phyloP scores from a whole-genome alignment of 2,329 filamentous ascomycete genomes.

The Grosmannia serpens region DNA sequence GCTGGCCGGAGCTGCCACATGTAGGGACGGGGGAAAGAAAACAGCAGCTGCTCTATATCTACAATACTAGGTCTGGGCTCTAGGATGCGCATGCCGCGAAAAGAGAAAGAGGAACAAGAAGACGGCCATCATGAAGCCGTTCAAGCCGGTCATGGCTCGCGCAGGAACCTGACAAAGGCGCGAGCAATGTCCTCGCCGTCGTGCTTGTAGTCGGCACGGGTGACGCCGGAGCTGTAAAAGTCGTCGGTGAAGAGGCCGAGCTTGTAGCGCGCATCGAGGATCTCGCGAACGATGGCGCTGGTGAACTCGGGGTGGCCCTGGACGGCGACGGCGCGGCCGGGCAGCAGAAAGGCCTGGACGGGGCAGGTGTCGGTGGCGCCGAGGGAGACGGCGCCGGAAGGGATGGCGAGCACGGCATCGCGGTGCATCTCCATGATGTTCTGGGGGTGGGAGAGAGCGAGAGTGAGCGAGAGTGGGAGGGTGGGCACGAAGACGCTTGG shows the following conservation, averaged over 20 bases:
- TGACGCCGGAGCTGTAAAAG: slow-evolving; percentile 56
- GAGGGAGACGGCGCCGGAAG: slow-evolving; percentile 48
- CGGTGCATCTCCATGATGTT: slow-evolving; percentile 78
- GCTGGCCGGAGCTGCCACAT: too few relatives aligned
- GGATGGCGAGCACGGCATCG: slow-evolving; percentile 59
- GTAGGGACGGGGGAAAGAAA: neutral
- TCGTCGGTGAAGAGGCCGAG: slow-evolving; percentile 60
- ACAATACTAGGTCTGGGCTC: neutral
- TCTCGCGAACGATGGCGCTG: slow-evolving; percentile 55
- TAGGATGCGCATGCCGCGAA: neutral
- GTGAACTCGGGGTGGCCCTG: slow-evolving; percentile 85
- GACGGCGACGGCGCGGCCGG: slow-evolving; percentile 57
- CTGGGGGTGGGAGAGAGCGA: slow-evolving; percentile 27
- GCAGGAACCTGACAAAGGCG: slow-evolving; percentile 66
- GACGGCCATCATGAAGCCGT: neutral
- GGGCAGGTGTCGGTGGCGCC: slow-evolving; percentile 55
- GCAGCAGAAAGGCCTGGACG: slow-evolving; percentile 70
- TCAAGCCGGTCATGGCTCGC: slow-evolving; percentile 42
- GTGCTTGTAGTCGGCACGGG: slow-evolving; percentile 53
- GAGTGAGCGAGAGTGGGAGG: too few relatives aligned
- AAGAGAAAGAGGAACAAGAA: neutral
- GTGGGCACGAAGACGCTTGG: too few relatives aligned
- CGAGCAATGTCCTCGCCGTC: slow-evolving; percentile 68
- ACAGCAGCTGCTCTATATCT: neutral
- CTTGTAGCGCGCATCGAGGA: slow-evolving; percentile 52